Base-by-base conservation (phyloP, 148 eudicot genomes). In the Vaccinium darrowii region DNA sequence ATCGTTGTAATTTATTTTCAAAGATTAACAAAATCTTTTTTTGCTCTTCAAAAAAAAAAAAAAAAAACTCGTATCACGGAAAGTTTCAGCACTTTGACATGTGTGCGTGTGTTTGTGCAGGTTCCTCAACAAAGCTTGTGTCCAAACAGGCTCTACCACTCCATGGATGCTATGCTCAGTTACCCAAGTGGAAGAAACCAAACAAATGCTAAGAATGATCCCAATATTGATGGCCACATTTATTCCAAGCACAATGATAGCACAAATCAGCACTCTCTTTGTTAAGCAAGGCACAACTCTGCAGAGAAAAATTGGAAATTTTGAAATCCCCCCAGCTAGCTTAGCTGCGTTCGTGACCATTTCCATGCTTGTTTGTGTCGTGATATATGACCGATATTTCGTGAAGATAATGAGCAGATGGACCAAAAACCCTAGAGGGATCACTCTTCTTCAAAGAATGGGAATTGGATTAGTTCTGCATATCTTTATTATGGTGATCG, bases 221-320 rank as follows among this genome's bases (percentile, higher is more conserved):
- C 98, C 98, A 3, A 90, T 94, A 67, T 52, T 93, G 63, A 54
- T 92, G 1, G 89, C 89, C 51, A 93, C 93, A 2, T 87, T 94
- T 0, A 75, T 93, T 11, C 96, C 96, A 13, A 93, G 95, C 84
- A 88, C 90, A 4, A 93, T 94, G 95, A 16, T 91, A 15, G 95
- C 98, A 7, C 98, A 94, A 83, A 84, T 89, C 75, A 81, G 84
- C 84, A 93, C 98, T 30, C 92, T 94, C 12, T 94, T 94, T 30
- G 89, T 94, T n/a, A 93, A 94, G 86, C 98, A 94, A 89, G 98
- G 96, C 50, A 92, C 93, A 18, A 93, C 95, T 23, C 89, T 94
- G 1, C 80, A 91, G 13, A 82, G 93, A 63, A 69, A 84, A 7
- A 74, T 92, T 9, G 94, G 94, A 4, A 51, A 56, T 19, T 95